Evolutionary conservation across 2,329 filamentous ascomycete species (phyloP), one percentile per base, ranked within the genome.

Genomic region (Diaporthe sp.): DNA sequence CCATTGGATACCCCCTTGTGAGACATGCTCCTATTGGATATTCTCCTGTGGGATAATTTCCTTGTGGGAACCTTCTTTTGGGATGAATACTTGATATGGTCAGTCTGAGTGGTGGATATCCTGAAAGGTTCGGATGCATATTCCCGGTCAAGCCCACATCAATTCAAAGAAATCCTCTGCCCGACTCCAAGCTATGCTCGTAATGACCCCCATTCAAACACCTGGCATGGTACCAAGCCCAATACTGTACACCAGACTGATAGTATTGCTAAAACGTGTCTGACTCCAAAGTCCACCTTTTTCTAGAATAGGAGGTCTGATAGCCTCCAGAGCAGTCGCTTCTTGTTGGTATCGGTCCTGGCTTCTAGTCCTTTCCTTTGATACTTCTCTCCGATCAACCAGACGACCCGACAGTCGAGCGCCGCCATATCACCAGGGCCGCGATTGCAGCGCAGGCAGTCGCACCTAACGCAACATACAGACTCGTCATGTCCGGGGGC

Each of bases 381-480:
- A 55, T 4, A 22, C 22, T 28, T 17, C 17, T 5, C 31, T n/a
- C 8, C 17, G 15, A 10, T 70, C 51, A 73, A 10, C 58, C 49
- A 13, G 71, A 55, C 4, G 71, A 53, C 47, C 71, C 71, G 34
- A 73, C 31, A 28, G 89, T 89, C 28, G 89, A 90, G 63, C 90
- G 85, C 61, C 89, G 88, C 90, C 90, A 93, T 68, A 93, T 93
- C 87, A 93, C 91, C 73, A 90, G 87, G 1, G 91, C 91, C 1
- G 91, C 91, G 8, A 92, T 84, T 8, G 88, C 89, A 2, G 92
- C 92, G 78, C 91, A 93, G 0, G 89, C 88, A 10, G 90, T 91
- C 0, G 95, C 96, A 0, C 94, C 95, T 5, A 97, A 86, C 2
- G 95, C 95, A 81, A 98, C 91, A 80, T 98, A 98, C 81, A 98